Conservation (phyloP, 176 grass and related monocot species). For the Saccharum spontaneum region DNA sequence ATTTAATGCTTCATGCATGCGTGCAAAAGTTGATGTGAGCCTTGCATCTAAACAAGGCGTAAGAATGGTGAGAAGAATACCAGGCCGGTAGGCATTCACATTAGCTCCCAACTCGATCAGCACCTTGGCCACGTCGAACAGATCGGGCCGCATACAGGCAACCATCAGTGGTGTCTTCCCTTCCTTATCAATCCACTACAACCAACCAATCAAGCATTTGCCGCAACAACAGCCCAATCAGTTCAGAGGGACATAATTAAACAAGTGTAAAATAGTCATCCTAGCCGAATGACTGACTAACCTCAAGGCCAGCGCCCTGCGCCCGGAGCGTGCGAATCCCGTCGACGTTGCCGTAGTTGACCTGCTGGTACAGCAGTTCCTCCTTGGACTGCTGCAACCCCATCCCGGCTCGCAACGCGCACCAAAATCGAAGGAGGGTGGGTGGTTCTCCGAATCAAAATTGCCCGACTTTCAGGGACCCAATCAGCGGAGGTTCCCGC, state of each 20-base stretch:
- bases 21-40: too few relatives aligned
- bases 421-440: not conserved
- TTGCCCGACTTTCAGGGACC: not conserved
- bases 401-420: constrained; percentile 35
- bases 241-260: not conserved
- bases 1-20: too few relatives aligned
- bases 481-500: not conserved
- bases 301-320: constrained; percentile 81
- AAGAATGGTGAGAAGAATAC: constrained; percentile 28
- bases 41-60: too few relatives aligned
- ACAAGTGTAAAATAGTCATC: not conserved
- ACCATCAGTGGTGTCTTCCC: constrained; percentile 85
- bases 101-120: constrained; percentile 83
- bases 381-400: constrained; percentile 91
- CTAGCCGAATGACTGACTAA: not conserved
- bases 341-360: constrained; percentile 76
- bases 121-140: constrained; percentile 59
- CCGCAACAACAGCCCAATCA: not conserved
- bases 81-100: constrained; percentile 82
- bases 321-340: constrained; percentile 59
- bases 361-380: constrained; percentile 90
- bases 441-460: not conserved
- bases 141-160: constrained; percentile 75
- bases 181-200: constrained; percentile 96
- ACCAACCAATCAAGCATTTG: constrained; percentile 10